Base-by-base conservation (phyloP, 2,329 filamentous ascomycete species). In the Colletotrichum acutatum region DNA sequence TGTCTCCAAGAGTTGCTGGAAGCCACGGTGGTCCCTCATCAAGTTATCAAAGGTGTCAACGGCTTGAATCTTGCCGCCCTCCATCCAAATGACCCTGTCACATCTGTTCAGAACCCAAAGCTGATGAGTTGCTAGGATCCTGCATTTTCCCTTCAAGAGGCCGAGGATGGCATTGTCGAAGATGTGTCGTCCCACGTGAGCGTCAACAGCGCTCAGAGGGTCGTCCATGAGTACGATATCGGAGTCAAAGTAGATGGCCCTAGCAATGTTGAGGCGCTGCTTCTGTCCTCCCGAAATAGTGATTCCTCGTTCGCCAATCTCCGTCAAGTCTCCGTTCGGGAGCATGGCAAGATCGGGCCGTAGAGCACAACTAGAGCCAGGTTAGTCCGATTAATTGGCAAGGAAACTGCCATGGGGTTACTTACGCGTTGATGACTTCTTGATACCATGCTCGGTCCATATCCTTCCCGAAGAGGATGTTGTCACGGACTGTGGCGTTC, bases 241-340 rank as follows among this genome's bases (percentile, higher is more conserved):
- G 12, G 91, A 88, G 74, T 93, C 86, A 73, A 92, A 93, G 84
- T 95, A 88, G 75, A 93, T 92, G 73, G 91, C 91, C 61, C 97
- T 90, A 22, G 97, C 97, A 78, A 98, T 98, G 80, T 98, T 98
- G 76, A 98, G 86, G 12, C 97, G 91, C 82, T 98, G 96, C 82
- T 98, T 98, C 82, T 98, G 96, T 1, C 96, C 96, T 69, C 97
- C 96, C 22, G 95, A 98, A 1, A 98, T 93, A 1, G 95, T 98
- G 78, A 98, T 98, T 66, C 97, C 96, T 74, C 95, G 92, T 82
- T 98, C 97, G 30, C 96, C 97, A 78, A 98, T 98, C 81, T 98
- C 96, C 0, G 96, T 99, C 77, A 89, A 83, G 78, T 98, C 97
- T 16, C 95, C 94, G 70, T 93, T 90, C 0, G 96, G 96, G n/a